Evolutionary conservation across 345 rosid genomes (phyloP), one percentile per base, ranked within the genome.

Genomic region (Hypericum androsaemum): DNA sequence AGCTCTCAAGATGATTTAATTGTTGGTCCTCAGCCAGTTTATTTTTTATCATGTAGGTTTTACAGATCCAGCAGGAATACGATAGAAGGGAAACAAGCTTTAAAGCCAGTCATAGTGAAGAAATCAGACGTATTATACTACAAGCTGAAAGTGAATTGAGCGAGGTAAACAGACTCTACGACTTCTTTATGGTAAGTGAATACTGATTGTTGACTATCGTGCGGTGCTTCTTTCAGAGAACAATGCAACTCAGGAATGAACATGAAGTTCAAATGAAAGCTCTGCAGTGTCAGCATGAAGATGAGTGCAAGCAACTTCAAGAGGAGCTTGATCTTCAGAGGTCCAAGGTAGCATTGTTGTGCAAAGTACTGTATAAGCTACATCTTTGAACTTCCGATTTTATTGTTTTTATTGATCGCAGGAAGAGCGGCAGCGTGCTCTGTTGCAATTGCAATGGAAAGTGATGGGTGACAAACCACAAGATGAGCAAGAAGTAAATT

Each of bases 381-480:
- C 37, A 12, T 54, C 10, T 47, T 15, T 45, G 41, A 5, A 58
- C 43, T 47, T n/a, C 32, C 37, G 8, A 47, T 6, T 16, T 50
- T 48, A n/a, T 37, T 12, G 47, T 54, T 60, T 3, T 44, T 47
- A 54, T 40, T 63, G 39, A 7, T 57, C 56, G 44, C 79, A 85
- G 97, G 95, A 85, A 71, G 92, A 82, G 32, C 77, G 79, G 77
- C 97, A 88, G 72, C 79, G 80, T 63, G 83, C 95, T 54, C 65
- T 88, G 63, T 70, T 88, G 75, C 95, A 88, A 67, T 16, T 88
- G 72, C 97, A 88, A 75, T 85, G 92, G 97, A 82, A 68, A 69
- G 95, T 88, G 57, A 85, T 88, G 95, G 41, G 92, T 58, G 80
- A 85, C 68, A 80, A 83, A 63, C 80, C 79, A 41, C 78, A 77